Conservation (phyloP, 768 basidiomycete species). For the Tricholoma matsutake region DNA sequence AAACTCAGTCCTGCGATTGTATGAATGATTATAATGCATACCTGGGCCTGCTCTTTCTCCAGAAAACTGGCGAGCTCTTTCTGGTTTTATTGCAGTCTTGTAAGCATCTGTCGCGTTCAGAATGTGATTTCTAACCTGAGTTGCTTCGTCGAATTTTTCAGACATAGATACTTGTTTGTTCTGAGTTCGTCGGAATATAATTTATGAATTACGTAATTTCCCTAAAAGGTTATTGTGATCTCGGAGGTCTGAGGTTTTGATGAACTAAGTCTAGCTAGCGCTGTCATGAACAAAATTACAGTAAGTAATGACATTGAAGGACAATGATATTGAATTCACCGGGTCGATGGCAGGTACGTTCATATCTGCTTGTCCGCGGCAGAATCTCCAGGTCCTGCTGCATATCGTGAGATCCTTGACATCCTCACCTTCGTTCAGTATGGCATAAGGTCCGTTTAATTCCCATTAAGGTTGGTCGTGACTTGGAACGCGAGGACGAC, state of each 20-base stretch:
- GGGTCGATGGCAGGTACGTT: too few relatives aligned
- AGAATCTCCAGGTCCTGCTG: too few relatives aligned
- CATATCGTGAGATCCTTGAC: not conserved
- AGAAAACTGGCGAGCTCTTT: conserved; percentile 81
- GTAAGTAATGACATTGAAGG: too few relatives aligned
- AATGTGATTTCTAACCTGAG: conserved; percentile 48
- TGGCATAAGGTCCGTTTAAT: not conserved
- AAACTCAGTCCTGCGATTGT: conserved; percentile 1
- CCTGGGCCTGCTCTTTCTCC: conserved; percentile 80
- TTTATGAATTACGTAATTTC: too few relatives aligned
- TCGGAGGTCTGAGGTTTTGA: too few relatives aligned
- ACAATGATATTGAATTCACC: too few relatives aligned
- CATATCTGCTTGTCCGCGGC: too few relatives aligned
- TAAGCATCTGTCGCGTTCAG: not conserved
- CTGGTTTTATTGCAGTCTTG: conserved; percentile 36
- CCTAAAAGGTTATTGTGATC: too few relatives aligned
- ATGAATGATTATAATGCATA: conserved; percentile 29
- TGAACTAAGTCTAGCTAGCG: too few relatives aligned
- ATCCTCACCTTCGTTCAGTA: not conserved
- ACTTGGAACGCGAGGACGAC: not conserved
- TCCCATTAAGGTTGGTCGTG: conserved; percentile 10
- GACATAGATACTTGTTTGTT: conserved; percentile 33
- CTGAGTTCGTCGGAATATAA: too few relatives aligned
- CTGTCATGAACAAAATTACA: too few relatives aligned
- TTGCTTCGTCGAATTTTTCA: conserved; percentile 73